Evolutionary conservation across 768 basidiomycete genomes (phyloP).

Genomic region (Amanita inopinata): DNA sequence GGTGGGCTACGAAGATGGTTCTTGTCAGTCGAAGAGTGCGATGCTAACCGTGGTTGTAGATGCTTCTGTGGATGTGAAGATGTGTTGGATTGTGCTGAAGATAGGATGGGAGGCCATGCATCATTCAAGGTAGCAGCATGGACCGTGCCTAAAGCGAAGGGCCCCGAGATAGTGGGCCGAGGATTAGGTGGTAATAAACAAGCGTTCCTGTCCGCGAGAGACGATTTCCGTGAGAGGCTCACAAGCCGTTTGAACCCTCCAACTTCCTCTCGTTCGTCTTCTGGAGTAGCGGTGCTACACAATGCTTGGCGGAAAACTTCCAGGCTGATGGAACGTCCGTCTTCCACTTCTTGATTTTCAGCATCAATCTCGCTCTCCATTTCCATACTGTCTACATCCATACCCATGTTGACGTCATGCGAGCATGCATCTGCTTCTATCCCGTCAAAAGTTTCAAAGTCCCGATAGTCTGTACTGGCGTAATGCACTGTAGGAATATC

Average conservation of each 20-base stretch:
- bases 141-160: constrained; percentile 32
- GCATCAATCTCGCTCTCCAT: constrained; percentile 17
- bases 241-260: constrained; percentile 27
- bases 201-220: constrained; percentile 1
- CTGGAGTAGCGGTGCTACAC: constrained; percentile 17
- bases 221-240: constrained; percentile 19
- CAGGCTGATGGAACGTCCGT: constrained; percentile 9
- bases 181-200: background rate
- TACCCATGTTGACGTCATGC: constrained; percentile 17
- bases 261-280: constrained; percentile 17
- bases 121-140: constrained; percentile 2
- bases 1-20: constrained; percentile 14
- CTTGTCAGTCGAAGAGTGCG: constrained; percentile 8
- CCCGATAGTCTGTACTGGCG: constrained; percentile 22
- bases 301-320: constrained; percentile 16
- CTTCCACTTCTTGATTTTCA: background rate
- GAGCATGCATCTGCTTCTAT: background rate
- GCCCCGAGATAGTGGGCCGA: constrained; percentile 34
- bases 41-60: constrained; percentile 8
- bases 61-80: constrained; percentile 8
- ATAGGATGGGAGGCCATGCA: constrained; percentile 10
- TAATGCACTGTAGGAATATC: constrained; percentile 57
- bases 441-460: constrained; percentile 13
- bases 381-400: constrained; percentile 30
- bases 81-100: constrained; percentile 12